Conservation (phyloP, 805 yeast genomes). For the Ogataea paradorogensis region DNA sequence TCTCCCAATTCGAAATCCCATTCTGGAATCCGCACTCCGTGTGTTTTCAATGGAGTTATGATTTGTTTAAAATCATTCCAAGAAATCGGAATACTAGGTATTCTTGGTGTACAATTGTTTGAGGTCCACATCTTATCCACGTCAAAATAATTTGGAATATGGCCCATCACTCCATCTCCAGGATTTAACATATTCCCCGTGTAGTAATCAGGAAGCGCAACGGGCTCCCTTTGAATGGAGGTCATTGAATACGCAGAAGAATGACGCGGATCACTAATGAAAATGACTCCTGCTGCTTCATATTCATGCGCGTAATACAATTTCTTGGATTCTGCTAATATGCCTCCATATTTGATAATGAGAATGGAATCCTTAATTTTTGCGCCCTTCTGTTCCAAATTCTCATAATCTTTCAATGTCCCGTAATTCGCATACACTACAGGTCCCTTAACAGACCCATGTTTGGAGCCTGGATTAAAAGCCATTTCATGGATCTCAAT, state of each 20-base stretch:
- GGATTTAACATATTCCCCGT: constrained; percentile 83
- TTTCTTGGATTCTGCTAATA: constrained; percentile 49
- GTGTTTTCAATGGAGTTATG: constrained; percentile 35
- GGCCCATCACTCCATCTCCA: constrained; percentile 51
- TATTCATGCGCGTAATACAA: constrained; percentile 50
- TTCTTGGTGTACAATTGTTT: constrained; percentile 56
- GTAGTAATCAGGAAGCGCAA: constrained; percentile 51
- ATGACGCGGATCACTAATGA: constrained; percentile 47
- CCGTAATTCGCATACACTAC: constrained; percentile 72
- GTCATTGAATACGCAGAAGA: constrained; percentile 35
- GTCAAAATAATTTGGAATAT: constrained; percentile 37
- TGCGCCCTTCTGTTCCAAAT: constrained; percentile 37
- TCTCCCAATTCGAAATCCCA: constrained; percentile 34
- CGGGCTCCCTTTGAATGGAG: constrained; percentile 53
- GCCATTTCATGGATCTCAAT: constrained; percentile 40
- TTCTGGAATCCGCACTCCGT: constrained; percentile 37
- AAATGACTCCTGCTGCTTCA: constrained; percentile 66
- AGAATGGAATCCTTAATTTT: constrained; percentile 50
- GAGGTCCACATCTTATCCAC: constrained; percentile 40
- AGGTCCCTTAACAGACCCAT: constrained; percentile 53
- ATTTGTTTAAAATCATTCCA: constrained; percentile 61
- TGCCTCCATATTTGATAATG: constrained; percentile 57
- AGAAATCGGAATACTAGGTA: constrained; percentile 77
- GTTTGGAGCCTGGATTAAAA: constrained; percentile 66
- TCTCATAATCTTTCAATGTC: constrained; percentile 47